Evolutionary conservation across 352 stramenopile genomes (phyloP).

Genomic region (Phytophthora niederhauseri): DNA sequence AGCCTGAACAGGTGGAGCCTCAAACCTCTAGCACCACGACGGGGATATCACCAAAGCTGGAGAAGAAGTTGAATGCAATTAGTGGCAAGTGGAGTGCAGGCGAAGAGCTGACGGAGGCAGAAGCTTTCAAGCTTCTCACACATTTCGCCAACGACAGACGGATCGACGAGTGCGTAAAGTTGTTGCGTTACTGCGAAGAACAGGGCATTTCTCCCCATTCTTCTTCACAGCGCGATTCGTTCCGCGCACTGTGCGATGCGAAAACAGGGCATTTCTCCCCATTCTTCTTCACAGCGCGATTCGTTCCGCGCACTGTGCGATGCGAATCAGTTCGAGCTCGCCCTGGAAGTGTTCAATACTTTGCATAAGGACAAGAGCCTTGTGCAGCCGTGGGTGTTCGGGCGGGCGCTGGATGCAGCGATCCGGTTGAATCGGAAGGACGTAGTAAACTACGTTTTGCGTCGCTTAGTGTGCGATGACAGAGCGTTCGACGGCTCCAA

Average conservation of each 20-base stretch:
- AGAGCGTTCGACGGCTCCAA: not conserved
- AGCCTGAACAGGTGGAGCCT: not conserved
- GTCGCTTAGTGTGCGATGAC: not conserved
- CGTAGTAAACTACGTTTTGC: slow-evolving; percentile 1
- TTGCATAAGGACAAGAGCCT: not conserved
- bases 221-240: not conserved
- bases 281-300: slow-evolving; percentile 19
- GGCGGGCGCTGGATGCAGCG: slow-evolving; percentile 8
- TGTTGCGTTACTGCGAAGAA: slow-evolving; percentile 55
- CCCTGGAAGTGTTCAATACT: not conserved
- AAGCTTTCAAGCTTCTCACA: slow-evolving; percentile 2
- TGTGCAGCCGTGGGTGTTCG: not conserved
- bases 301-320: slow-evolving; percentile 7
- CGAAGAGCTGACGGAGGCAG: not conserved
- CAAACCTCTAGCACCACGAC: not conserved
- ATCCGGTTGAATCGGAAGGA: slow-evolving; percentile 1
- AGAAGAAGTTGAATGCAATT: not conserved
- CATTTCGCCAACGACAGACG: slow-evolving; percentile 3
- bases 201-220: slow-evolving; percentile 38
- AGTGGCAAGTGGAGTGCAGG: not conserved
- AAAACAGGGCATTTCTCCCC: slow-evolving; percentile 1
- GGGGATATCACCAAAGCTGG: not conserved
- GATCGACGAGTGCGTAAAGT: slow-evolving; percentile 48
- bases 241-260: slow-evolving; percentile 5
- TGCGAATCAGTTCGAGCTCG: not conserved